Conservation (phyloP, 306 rosid species). For the Senna tora region DNA sequence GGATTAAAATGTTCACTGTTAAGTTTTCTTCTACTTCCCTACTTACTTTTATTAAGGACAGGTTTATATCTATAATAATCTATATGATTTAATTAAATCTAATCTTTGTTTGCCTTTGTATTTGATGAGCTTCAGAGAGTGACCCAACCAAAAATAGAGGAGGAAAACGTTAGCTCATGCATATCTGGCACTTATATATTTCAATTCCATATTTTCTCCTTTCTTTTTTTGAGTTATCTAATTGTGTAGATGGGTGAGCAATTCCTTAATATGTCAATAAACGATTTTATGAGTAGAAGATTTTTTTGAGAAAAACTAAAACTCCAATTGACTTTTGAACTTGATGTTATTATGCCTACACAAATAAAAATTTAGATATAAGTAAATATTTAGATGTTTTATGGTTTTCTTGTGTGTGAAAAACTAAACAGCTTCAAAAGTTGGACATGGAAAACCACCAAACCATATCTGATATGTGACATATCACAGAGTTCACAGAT, state of each 20-base stretch:
- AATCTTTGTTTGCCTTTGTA: neutral
- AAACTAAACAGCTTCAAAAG: neutral
- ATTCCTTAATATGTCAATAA: neutral
- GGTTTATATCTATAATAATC: neutral
- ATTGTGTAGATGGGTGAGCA: neutral
- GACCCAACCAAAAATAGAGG: neutral
- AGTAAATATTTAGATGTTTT: neutral
- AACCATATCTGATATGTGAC: neutral
- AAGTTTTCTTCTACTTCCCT: neutral
- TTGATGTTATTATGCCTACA: neutral
- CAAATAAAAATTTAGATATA: neutral
- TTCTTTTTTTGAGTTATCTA: neutral
- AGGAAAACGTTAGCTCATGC: neutral
- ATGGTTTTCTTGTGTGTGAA: neutral
- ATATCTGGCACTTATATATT: neutral
- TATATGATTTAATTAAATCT: neutral
- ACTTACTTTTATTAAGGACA: neutral
- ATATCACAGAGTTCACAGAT: neutral
- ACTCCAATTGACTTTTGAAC: neutral
- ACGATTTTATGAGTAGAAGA: neutral
- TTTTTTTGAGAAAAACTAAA: neutral
- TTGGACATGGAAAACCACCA: neutral
- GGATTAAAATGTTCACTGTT: neutral
- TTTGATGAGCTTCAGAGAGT: neutral
- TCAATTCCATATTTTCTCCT: neutral